Conservation (phyloP, 768 basidiomycete species). For the Gloeopeniophorella convolvens region DNA sequence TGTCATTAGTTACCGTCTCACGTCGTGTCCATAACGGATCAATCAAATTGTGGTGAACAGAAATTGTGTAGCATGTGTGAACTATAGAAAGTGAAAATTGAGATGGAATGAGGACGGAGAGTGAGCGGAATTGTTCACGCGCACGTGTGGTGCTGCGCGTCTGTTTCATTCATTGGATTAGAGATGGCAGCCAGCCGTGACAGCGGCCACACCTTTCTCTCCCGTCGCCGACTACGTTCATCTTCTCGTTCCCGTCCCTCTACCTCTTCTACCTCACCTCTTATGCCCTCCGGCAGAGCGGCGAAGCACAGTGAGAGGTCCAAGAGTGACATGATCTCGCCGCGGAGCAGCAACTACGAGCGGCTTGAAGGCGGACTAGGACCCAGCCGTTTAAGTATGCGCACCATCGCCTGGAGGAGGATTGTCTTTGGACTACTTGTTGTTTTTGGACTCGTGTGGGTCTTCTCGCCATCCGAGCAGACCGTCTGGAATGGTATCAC, state of each 20-base stretch:
- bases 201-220: neutral
- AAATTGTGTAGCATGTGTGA: too few relatives aligned
- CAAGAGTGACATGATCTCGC: conserved; percentile 25
- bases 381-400: conserved; percentile 30
- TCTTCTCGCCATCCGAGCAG: conserved; percentile 50
- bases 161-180: too few relatives aligned
- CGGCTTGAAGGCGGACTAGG: conserved; percentile 59
- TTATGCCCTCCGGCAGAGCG: conserved; percentile 4
- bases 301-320: neutral
- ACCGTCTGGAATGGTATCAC: conserved; percentile 21
- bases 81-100: too few relatives aligned
- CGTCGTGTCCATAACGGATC: neutral
- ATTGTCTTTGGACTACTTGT: conserved; percentile 52
- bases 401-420: conserved; percentile 54
- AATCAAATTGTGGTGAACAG: neutral
- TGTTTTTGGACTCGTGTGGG: conserved; percentile 55
- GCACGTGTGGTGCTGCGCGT: too few relatives aligned
- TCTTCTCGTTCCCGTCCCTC: neutral
- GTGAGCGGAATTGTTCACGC: too few relatives aligned
- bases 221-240: neutral
- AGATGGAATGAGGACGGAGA: too few relatives aligned
- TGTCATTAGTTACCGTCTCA: neutral
- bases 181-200: neutral
- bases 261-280: neutral
- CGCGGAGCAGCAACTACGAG: conserved; percentile 46